These are phyloP conservation scores for Metarhizium guizhouense DNA, from an alignment of 2,329 filamentous ascomycete genomes.

Conservation along the genomic window DNA sequence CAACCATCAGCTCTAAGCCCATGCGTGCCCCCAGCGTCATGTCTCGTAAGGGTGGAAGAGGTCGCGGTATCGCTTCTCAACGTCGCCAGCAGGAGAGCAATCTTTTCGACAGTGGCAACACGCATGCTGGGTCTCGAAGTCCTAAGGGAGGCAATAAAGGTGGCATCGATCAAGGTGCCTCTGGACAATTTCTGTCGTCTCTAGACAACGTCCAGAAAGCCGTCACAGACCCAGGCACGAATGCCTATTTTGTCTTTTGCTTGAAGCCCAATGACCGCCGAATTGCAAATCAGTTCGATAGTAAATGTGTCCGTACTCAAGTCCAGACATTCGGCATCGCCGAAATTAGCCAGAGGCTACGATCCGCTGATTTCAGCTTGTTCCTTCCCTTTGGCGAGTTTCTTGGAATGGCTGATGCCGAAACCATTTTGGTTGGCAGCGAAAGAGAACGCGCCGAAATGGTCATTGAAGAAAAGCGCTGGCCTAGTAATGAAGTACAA, in stretches of 20 bases:
- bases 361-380: constrained; percentile 89
- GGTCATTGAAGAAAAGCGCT: constrained; percentile 84
- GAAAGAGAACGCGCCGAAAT: constrained; percentile 87
- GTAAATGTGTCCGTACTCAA: constrained; percentile 92
- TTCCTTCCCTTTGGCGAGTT: constrained; percentile 97
- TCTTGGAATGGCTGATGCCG: constrained; percentile 75
- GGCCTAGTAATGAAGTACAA: constrained; percentile 85
- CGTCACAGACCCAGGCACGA: constrained; percentile 71
- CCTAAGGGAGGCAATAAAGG: constrained; percentile 23
- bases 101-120: constrained; percentile 15
- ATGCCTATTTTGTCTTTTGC: constrained; percentile 94
- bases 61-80: constrained; percentile 24
- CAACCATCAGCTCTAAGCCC: constrained; percentile 91
- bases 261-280: constrained; percentile 93
- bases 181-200: constrained; percentile 83
- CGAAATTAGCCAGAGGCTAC: constrained; percentile 87
- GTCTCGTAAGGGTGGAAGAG: constrained; percentile 57
- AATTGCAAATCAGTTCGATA: constrained; percentile 98
- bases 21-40: constrained; percentile 89
- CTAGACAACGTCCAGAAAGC: constrained; percentile 88
- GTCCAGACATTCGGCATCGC: constrained; percentile 93
- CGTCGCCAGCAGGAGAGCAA: constrained; percentile 31
- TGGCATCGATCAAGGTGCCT: constrained; percentile 67
- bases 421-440: constrained; percentile 79
- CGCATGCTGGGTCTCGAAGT: constrained; percentile 31